phyloP scores from a whole-genome alignment of 1,284 basidiomycete species.

The Singerocomus inundabilis region DNA sequence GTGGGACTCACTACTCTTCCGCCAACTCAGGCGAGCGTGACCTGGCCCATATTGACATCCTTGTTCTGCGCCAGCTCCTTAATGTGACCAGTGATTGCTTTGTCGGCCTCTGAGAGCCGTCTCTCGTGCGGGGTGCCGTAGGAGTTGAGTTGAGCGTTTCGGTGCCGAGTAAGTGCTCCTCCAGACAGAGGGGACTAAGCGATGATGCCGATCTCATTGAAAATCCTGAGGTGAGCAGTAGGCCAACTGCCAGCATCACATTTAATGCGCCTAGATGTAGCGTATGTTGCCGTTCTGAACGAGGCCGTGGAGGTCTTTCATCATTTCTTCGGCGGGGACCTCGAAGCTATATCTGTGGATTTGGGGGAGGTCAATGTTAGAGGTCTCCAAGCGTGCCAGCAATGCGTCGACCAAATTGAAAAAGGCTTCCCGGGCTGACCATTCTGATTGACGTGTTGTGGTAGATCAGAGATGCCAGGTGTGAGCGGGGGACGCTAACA shows the following conservation, averaged over 20 bases:
- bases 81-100: conserved; percentile 41
- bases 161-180: conserved; percentile 38
- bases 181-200: conserved; percentile 40
- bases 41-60: conserved; percentile 39
- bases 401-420: conserved; percentile 47
- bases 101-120: conserved; percentile 32
- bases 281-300: conserved; percentile 42
- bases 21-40: conserved; percentile 41
- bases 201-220: conserved; percentile 46
- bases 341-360: conserved; percentile 42
- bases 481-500: background rate
- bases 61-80: conserved; percentile 40
- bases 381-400: conserved; percentile 40
- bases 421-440: conserved; percentile 43
- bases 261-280: conserved; percentile 46
- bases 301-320: conserved; percentile 47
- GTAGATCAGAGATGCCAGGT: conserved; percentile 18
- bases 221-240: conserved; percentile 38
- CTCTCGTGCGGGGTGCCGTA: conserved; percentile 32
- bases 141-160: conserved; percentile 20
- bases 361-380: conserved; percentile 49
- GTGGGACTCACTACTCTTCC: conserved; percentile 41
- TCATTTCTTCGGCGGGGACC: conserved; percentile 41
- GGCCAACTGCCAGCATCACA: conserved; percentile 43
- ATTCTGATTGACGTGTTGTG: conserved; percentile 43